phyloP scores from a whole-genome alignment of 441 rosid genomes.

The Biscutella auriculata region DNA sequence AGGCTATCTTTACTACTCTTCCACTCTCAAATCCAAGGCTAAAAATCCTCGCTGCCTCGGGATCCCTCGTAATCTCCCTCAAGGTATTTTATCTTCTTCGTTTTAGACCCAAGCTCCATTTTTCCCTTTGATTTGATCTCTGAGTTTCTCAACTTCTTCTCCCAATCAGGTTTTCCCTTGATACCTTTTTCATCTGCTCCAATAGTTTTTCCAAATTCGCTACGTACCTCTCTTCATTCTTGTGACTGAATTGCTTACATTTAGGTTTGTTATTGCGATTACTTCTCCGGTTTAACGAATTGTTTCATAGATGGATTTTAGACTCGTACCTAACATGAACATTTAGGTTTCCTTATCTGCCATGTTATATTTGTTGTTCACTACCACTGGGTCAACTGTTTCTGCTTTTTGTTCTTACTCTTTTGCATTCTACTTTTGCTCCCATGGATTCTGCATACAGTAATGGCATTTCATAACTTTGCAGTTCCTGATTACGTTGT shows the following conservation, averaged over 20 bases:
- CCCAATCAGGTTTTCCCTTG: background rate
- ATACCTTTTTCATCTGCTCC: background rate
- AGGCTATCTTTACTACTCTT: slow-evolving; percentile 52
- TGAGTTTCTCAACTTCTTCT: background rate
- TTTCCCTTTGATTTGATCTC: background rate
- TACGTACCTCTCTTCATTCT: background rate
- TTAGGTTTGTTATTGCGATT: background rate
- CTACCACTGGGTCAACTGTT: background rate
- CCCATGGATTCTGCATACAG: background rate
- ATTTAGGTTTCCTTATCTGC: no score
- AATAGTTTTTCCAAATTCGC: background rate
- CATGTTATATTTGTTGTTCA: background rate
- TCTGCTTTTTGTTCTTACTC: background rate
- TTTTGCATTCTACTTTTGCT: background rate
- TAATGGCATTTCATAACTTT: background rate
- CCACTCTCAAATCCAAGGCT: slow-evolving; percentile 48
- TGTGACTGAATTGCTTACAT: background rate
- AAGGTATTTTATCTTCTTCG: slow-evolving; percentile 20
- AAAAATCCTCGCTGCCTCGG: slow-evolving; percentile 68
- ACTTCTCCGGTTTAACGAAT: background rate
- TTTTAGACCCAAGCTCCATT: background rate
- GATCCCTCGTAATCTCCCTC: slow-evolving; percentile 44
- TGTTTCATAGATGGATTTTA: background rate
- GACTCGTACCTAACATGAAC: background rate
- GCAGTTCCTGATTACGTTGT: slow-evolving; percentile 36